Evolutionary conservation across 805 yeast species (phyloP), one percentile per base, ranked within the genome.

Genomic region (Nakazawaea ishiwadae): DNA sequence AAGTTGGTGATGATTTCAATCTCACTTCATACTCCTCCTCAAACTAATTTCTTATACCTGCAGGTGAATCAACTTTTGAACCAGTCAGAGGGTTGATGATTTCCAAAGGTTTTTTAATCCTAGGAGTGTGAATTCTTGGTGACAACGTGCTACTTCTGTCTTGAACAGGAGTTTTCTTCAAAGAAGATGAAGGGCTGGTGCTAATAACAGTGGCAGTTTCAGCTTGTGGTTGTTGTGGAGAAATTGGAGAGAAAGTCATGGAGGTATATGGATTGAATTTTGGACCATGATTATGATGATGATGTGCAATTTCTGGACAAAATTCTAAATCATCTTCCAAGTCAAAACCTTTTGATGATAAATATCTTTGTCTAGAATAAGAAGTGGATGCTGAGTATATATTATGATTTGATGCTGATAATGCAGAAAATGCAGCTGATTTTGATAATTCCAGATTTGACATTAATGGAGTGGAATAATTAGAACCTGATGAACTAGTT

Each of bases 211-310:
- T 56, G 4, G 49, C 53, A 43, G 37, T n/a, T 12, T 31, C 40
- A 1, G 35, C 56, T 36, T 47, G 47, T 17, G 59, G 41, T 9
- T 58, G 62, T 44, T 71, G 72, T 12, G 69, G 65, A 8, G 58
- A 58, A 20, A 53, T 57, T 33, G 87, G 86, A 26, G 79, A 74
- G 52, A 80, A 80, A 18, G 79, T 71, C 34, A 75, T 62, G 1
- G 85, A 79, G 3, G 84, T 79, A 54, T 80, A 79, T 4, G 87
- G 86, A 55, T 81, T 80, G 62, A 79, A 81, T 56, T 72, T 78
- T 11, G 17, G 24, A 16, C 26, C 44, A 38, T 38, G 42, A 23
- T 44, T 46, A 17, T 68, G 71, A 31, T 26, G 16, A 21, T 12
- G 15, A 10, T 29, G 35, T 10, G 12, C 5, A 28, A 74, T 75